phyloP scores from a whole-genome alignment of 352 stramenopile species.

The Globisporangium carolinianum region DNA sequence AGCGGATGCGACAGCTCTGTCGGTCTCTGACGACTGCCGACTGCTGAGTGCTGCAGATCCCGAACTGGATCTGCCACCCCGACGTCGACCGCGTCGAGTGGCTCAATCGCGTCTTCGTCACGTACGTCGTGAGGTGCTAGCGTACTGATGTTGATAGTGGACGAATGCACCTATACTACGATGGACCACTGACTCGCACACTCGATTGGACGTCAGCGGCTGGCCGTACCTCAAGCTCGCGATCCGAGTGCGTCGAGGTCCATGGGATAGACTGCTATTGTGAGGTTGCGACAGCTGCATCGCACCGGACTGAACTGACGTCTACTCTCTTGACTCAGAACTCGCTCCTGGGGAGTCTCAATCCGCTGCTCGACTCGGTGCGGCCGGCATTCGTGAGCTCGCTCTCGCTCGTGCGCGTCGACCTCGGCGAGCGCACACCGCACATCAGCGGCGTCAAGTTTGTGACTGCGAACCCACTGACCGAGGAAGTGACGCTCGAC shows the following conservation, averaged over 20 bases:
- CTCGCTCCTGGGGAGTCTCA: constrained; percentile 50
- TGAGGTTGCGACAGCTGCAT: neutral
- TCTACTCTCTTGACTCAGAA: constrained; percentile 23
- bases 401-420: constrained; percentile 46
- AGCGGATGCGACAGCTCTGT: no score
- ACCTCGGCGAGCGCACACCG: constrained; percentile 47
- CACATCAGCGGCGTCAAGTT: constrained; percentile 72
- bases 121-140: constrained; percentile 11
- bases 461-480: constrained; percentile 42
- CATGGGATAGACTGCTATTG: neutral
- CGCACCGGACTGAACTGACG: neutral
- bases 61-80: constrained; percentile 46
- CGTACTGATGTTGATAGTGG: no score
- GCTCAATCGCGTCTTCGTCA: constrained; percentile 70
- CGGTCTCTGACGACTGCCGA: no score
- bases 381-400: constrained; percentile 63
- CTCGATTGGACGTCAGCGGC: constrained; percentile 17
- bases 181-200: no score
- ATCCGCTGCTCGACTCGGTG: constrained; percentile 52
- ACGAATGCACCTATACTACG: no score
- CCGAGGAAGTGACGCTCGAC: constrained; percentile 64
- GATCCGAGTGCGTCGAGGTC: constrained; percentile 33
- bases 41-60: constrained; percentile 17
- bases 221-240: constrained; percentile 76
- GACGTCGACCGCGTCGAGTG: constrained; percentile 72